These are phyloP conservation scores for Geotrichum histeridarum DNA, from an alignment of 1,139 yeast species.

Conservation along the genomic window DNA sequence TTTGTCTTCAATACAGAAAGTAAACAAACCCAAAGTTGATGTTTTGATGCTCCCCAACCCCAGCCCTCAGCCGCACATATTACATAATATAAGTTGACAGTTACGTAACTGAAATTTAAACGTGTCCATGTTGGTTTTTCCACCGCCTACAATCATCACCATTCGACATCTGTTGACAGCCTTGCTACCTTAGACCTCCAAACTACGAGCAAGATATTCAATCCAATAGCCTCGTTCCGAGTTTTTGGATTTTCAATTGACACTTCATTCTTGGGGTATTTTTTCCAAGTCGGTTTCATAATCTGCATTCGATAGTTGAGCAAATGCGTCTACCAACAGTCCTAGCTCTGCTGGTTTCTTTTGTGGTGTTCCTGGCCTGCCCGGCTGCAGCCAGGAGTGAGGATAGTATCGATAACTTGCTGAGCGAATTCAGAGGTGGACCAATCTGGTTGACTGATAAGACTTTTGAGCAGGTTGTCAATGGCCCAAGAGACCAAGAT, in stretches of 20 bases:
- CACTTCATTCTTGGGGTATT: too few species aligned
- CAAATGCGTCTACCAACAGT: slow-evolving; percentile 10
- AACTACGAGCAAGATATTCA: too few species aligned
- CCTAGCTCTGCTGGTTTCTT: slow-evolving; percentile 54
- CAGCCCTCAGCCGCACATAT: slow-evolving; percentile 5
- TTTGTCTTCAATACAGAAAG: not conserved
- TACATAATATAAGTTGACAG: not conserved
- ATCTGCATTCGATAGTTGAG: too few species aligned
- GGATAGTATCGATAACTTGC: slow-evolving; percentile 10
- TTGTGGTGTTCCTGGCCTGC: slow-evolving; percentile 75
- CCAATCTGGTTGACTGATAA: slow-evolving; percentile 47
- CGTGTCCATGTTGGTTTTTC: slow-evolving; percentile 1
- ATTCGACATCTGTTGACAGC: not conserved
- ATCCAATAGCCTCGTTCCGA: too few species aligned
- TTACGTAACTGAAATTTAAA: not conserved
- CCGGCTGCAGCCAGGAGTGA: slow-evolving; percentile 11
- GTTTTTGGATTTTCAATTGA: too few species aligned
- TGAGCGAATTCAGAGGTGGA: slow-evolving; percentile 18
- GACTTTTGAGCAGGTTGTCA: slow-evolving; percentile 54
- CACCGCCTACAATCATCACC: not conserved
- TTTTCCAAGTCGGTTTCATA: too few species aligned
- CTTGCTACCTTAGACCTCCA: not conserved
- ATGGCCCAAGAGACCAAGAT: slow-evolving; percentile 68
- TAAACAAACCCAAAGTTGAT: not conserved
- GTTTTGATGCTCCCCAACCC: not conserved